Evolutionary conservation across 371 early-diverging fungal genomes (phyloP).

Genomic region (Mortierella sp.): DNA sequence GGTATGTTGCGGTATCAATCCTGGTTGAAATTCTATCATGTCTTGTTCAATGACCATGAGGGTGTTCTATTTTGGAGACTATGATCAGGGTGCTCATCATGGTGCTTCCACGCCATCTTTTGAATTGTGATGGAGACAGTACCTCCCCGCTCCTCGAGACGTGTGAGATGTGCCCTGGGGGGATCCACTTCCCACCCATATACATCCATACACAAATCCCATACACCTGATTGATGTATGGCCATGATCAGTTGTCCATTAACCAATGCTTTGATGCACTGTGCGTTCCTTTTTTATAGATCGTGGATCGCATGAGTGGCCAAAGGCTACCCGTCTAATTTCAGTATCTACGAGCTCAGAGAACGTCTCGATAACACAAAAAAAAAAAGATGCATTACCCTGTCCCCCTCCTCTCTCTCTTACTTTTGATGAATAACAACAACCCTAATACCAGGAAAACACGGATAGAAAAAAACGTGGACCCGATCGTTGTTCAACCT

Average conservation of each 20-base stretch:
- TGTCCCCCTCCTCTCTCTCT: neutral
- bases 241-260: neutral
- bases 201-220: conserved; percentile 1
- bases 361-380: neutral
- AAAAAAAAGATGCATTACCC: neutral
- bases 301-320: conserved; percentile 46
- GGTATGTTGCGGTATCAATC: conserved; percentile 53
- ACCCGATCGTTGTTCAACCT: too few species aligned
- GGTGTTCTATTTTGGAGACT: too few species aligned
- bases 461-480: too few species aligned
- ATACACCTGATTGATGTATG: too few species aligned
- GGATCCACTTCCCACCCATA: neutral
- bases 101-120: conserved; percentile 7
- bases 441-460: too few species aligned
- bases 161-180: conserved; percentile 3
- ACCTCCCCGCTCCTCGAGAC: conserved; percentile 30
- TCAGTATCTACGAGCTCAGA: too few species aligned
- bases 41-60: neutral
- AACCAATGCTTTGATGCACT: neutral
- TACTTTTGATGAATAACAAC: neutral
- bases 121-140: conserved; percentile 16
- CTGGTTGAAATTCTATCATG: neutral
- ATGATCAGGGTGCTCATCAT: neutral
- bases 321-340: conserved; percentile 43
- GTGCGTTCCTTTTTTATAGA: conserved; percentile 9